These are phyloP conservation scores for Eimeria sp. DNA, from an alignment of 169 alveolate genomes.

Conservation along the genomic window DNA sequence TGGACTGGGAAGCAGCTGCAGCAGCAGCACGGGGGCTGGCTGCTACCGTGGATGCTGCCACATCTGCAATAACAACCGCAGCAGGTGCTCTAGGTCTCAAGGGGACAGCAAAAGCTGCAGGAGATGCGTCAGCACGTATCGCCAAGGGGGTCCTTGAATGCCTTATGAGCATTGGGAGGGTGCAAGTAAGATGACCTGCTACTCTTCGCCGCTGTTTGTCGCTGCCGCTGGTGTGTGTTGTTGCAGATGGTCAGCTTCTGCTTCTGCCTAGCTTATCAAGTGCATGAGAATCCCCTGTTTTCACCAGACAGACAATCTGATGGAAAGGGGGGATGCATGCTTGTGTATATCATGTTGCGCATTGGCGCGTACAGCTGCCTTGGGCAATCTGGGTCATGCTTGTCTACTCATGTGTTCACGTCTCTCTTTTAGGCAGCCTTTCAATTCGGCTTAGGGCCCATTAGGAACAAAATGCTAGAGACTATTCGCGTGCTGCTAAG, in stretches of 20 bases:
- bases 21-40: slow-evolving; percentile 47
- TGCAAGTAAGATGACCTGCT: background rate
- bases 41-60: slow-evolving; percentile 20
- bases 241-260: background rate
- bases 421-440: slow-evolving; percentile 2
- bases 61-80: slow-evolving; percentile 16
- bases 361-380: background rate
- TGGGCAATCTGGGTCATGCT: background rate
- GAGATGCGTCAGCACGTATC: background rate
- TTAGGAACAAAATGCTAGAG: slow-evolving; percentile 39
- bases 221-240: slow-evolving; percentile 11
- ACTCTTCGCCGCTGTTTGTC: background rate
- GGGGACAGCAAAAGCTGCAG: background rate
- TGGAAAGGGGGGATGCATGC: too few relatives aligned
- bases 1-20: slow-evolving; percentile 79
- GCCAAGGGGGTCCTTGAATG: slow-evolving; percentile 28
- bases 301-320: background rate
- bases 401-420: background rate
- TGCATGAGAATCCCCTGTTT: background rate
- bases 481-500: slow-evolving; percentile 36
- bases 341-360: too few relatives aligned
- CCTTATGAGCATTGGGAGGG: slow-evolving; percentile 22
- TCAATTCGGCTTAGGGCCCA: background rate
- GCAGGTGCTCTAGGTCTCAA: slow-evolving; percentile 4
- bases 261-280: background rate